Conservation (phyloP, 257 asterid genomes). For the Solanum chilense region DNA sequence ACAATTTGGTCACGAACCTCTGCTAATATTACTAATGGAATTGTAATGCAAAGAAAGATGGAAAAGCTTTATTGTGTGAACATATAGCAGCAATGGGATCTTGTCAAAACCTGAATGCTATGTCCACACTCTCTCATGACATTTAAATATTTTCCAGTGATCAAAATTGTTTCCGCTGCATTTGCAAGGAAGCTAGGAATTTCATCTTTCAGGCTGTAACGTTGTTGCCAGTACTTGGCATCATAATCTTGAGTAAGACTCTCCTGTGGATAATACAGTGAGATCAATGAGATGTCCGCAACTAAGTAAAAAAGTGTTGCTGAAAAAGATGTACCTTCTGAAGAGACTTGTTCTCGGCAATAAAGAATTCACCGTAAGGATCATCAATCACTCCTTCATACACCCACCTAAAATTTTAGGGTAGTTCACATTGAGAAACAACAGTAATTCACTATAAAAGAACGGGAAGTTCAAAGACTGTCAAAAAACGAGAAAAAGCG, state of each 20-base stretch:
- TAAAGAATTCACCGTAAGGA: slow-evolving; percentile 92
- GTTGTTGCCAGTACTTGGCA: slow-evolving; percentile 91
- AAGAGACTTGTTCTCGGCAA: slow-evolving; percentile 92
- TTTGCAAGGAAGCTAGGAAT: slow-evolving; percentile 88
- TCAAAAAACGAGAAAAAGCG: neutral
- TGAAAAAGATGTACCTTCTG: slow-evolving; percentile 52
- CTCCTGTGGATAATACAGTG: slow-evolving; percentile 49
- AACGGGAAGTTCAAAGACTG: neutral
- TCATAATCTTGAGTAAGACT: slow-evolving; percentile 93
- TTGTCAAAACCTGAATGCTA: slow-evolving; percentile 56
- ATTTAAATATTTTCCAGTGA: slow-evolving; percentile 90
- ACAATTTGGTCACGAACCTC: slow-evolving; percentile 23
- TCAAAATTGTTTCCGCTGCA: slow-evolving; percentile 93
- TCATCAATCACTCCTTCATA: slow-evolving; percentile 96
- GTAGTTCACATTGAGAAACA: slow-evolving; percentile 3
- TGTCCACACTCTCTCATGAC: slow-evolving; percentile 99
- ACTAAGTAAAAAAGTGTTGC: neutral
- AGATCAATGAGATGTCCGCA: slow-evolving; percentile 3
- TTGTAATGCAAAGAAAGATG: neutral
- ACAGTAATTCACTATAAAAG: neutral
- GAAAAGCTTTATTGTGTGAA: neutral
- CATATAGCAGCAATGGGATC: slow-evolving; percentile 1
- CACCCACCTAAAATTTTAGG: slow-evolving; percentile 65
- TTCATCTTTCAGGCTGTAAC: slow-evolving; percentile 95
- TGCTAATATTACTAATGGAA: slow-evolving; percentile 9